phyloP scores from a whole-genome alignment of 495 filamentous ascomycete species.

The Paragyromitra xinjiangensis region DNA sequence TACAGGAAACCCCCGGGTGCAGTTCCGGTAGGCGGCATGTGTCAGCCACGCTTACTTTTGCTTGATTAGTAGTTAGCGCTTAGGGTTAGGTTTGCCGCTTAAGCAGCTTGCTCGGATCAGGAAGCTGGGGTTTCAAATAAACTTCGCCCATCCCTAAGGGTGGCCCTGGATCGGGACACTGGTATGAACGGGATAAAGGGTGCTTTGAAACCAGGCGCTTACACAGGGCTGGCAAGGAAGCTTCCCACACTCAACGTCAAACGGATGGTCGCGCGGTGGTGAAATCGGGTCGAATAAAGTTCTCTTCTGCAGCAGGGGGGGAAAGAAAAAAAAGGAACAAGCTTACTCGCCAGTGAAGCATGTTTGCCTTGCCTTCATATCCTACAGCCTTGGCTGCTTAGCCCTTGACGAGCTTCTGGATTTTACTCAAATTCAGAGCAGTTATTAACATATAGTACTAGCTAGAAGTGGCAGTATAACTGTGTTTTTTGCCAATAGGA shows the following conservation, averaged over 20 bases:
- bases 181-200: slow-evolving; percentile 2
- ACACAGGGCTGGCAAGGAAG: neutral
- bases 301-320: neutral
- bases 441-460: neutral
- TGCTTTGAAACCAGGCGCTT: slow-evolving; percentile 15
- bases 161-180: slow-evolving; percentile 5
- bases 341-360: neutral
- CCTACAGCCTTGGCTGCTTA: neutral
- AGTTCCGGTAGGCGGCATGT: neutral
- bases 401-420: neutral
- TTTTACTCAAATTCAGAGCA: neutral
- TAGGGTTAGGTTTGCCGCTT: slow-evolving; percentile 7
- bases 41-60: slow-evolving; percentile 6
- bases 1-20: neutral
- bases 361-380: neutral
- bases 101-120: neutral
- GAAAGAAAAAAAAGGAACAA: neutral
- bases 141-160: slow-evolving; percentile 1
- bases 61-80: slow-evolving; percentile 6
- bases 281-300: neutral
- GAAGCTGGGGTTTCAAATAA: neutral
- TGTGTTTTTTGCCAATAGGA: neutral
- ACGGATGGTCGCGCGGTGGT: neutral
- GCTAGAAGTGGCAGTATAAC: neutral
- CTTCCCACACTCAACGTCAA: neutral